A percentile compares a stretch with the other conserved stretches of the same genome.
Conservation (phyloP, 129 eudicot genomes). For the Saussurea involucrata region DNA sequence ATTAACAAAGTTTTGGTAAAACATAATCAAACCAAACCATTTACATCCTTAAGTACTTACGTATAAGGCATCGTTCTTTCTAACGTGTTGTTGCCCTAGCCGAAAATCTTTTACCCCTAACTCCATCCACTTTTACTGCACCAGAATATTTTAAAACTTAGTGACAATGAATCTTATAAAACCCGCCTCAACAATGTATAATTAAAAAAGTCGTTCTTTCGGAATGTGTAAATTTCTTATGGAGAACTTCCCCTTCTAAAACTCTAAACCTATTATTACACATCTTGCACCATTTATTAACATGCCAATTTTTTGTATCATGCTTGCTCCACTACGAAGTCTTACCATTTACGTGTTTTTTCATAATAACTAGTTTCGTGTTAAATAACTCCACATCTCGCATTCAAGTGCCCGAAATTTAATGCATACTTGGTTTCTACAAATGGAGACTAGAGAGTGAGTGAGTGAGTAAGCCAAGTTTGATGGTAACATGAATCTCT, state of each 20-base stretch:
- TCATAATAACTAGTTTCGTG: not conserved
- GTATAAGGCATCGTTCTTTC: not conserved
- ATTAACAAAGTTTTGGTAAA: not conserved
- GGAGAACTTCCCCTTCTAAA: not conserved
- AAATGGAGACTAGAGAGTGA: not conserved
- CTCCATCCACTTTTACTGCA: not conserved
- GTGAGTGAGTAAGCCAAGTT: too few species aligned
- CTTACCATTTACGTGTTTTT: not conserved
- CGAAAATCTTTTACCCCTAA: not conserved
- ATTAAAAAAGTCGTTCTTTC: not conserved
- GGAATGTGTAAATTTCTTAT: not conserved
- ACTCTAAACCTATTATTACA: not conserved
- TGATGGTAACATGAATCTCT: not conserved
- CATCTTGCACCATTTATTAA: not conserved
- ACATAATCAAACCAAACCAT: not conserved
- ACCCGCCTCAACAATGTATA: not conserved
- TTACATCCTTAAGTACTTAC: not conserved
- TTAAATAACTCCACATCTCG: not conserved
- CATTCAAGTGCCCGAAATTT: not conserved
- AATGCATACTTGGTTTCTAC: not conserved
- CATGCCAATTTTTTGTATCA: not conserved
- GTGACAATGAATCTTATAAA: not conserved
- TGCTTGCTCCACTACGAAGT: not conserved
- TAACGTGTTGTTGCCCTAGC: not conserved
- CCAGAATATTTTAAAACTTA: not conserved